phyloP scores from a whole-genome alignment of 73 alveolate species.

The Paramecium tetraurelia region DNA sequence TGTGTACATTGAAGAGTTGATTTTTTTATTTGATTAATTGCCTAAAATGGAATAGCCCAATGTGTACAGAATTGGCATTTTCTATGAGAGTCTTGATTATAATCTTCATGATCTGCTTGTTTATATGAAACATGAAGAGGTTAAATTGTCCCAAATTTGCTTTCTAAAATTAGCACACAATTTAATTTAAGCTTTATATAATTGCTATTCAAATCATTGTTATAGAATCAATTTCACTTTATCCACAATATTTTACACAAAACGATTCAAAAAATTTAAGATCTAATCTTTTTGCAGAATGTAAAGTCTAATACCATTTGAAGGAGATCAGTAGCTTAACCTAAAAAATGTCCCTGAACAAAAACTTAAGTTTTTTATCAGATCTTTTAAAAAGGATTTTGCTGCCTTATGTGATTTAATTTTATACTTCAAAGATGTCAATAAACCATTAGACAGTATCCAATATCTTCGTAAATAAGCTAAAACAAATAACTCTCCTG shows the following conservation, averaged over 20 bases:
- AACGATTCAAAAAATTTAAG: not conserved
- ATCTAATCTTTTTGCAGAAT: not conserved
- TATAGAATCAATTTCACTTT: constrained; percentile 6
- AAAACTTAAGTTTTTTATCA: not conserved
- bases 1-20: not conserved
- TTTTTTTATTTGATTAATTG: not conserved
- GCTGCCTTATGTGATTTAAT: constrained; percentile 5
- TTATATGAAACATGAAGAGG: not conserved
- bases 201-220: not conserved
- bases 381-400: not conserved
- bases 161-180: not conserved
- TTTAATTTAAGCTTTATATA: not conserved
- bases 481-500: not conserved
- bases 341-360: not conserved
- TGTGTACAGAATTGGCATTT: not conserved
- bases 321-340: not conserved
- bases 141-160: not conserved
- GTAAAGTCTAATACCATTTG: not conserved
- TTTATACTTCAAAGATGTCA: not conserved
- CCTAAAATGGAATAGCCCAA: not conserved
- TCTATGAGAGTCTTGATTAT: not conserved
- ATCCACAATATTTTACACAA: not conserved
- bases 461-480: not conserved
- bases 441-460: not conserved
- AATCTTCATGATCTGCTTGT: not conserved